Evolutionary conservation across 352 stramenopile species (phyloP), one percentile per base, ranked within the genome.

Genomic region (Blastocystis sp.): DNA sequence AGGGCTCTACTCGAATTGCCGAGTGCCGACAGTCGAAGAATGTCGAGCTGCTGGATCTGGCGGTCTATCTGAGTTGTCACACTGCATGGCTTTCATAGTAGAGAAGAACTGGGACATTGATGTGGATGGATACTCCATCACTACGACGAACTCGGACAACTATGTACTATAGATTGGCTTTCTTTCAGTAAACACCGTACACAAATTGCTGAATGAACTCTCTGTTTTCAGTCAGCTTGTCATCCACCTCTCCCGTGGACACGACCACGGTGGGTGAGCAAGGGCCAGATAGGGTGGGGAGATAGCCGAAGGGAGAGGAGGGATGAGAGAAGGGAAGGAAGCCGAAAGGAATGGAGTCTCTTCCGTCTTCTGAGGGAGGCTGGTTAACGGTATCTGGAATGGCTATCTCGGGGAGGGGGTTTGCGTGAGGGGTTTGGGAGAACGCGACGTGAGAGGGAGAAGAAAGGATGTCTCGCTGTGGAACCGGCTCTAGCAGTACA

Each of bases 31-130:
- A 53, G 28, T 56, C 43, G 9, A 56, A 66, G 43, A 81, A 45
- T 52, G 71, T 81, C 23, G 71, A 81, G n/a, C 38, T 81, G n/a
- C 64, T 40, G 23, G 71, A 81, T 38, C 23, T 81, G 19, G 71
- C 71, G 21, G 41, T 81, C 7, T 81, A 81, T 81, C 45, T 81
- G 28, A 81, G 71, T 81, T 66, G 10, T 41, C 19, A 45, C 52
- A 38, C 43, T n/a, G 43, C 19, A 17, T 43, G 28, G 17, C 7
- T 41, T 11, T 45, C 66, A 40, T 17, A 9, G 43, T 64, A 81
- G 71, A 81, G 66, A 81, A 81, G 71, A 81, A 81, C 40, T 81
- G 71, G 71, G 71, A 65, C 66, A 81, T 81, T 64, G 48, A 81
- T 64, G 56, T 81, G 23, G 71, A 81, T n/a, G 71, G 71, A 23